Percentiles rank a stretch among this genome's conserved stretches.
phyloP scores from a whole-genome alignment of 2,329 filamentous ascomycete species.

The Aspergillus caelatus region DNA sequence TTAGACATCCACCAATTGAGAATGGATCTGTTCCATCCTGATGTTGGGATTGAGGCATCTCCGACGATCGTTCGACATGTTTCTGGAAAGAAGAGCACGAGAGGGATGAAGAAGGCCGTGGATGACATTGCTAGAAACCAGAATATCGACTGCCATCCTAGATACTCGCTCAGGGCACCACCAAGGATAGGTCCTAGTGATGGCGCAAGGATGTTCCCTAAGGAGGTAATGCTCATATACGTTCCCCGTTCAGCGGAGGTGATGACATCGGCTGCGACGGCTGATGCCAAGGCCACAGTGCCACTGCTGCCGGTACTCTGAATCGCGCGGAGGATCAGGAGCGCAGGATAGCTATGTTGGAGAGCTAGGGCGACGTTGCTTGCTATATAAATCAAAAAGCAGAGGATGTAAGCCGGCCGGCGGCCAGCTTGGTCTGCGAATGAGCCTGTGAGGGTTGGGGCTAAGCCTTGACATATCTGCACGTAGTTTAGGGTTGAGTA shows the following conservation, averaged over 20 bases:
- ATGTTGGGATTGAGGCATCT: conserved; percentile 36
- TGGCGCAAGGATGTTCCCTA: conserved; percentile 44
- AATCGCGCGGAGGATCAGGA: conserved; percentile 44
- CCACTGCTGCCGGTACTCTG: conserved; percentile 49
- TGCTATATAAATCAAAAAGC: conserved; percentile 46
- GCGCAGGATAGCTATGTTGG: conserved; percentile 40
- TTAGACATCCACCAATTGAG: conserved; percentile 20
- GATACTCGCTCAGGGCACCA: conserved; percentile 64
- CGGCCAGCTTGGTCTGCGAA: conserved; percentile 52
- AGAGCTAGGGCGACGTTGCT: conserved; percentile 46
- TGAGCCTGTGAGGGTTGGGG: conserved; percentile 51
- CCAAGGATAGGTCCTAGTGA: conserved; percentile 61
- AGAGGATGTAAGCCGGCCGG: conserved; percentile 51
- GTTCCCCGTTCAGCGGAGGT: conserved; percentile 45
- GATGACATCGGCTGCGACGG: conserved; percentile 45
- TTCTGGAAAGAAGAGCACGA: conserved; percentile 59
- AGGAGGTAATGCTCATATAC: conserved; percentile 42
- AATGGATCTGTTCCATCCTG: conserved; percentile 26
- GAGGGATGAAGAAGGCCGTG: conserved; percentile 55
- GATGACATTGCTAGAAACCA: conserved; percentile 66
- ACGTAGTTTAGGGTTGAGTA: background rate
- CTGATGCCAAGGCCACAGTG: conserved; percentile 44
- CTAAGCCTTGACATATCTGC: conserved; percentile 54
- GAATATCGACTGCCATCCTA: conserved; percentile 66
- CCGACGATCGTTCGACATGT: conserved; percentile 46